A percentile compares a stretch with the other conserved stretches of the same genome.
Conservation (phyloP, 75 land plant species). For the Picea sitchensis region DNA sequence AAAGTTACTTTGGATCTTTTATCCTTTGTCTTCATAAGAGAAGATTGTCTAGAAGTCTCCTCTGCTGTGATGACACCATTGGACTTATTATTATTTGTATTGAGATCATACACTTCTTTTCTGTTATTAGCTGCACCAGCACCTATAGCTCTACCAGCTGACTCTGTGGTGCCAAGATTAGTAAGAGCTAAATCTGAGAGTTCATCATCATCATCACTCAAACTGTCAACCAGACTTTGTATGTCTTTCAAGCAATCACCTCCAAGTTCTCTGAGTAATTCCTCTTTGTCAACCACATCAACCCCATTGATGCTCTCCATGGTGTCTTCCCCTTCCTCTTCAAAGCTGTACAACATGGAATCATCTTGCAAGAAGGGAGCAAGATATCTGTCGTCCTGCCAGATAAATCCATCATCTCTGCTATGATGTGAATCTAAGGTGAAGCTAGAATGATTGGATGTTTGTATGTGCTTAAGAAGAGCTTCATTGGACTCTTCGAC, state of each 20-base stretch:
- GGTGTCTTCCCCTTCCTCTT: conserved; percentile 43
- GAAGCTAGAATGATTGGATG: background rate
- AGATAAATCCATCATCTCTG: conserved; percentile 22
- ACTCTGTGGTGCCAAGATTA: conserved; percentile 3
- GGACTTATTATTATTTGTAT: background rate
- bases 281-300: conserved; percentile 33
- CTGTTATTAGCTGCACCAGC: background rate
- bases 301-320: conserved; percentile 22
- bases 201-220: conserved; percentile 22
- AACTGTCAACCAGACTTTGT: conserved; percentile 17
- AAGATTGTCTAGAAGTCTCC: background rate
- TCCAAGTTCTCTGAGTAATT: conserved; percentile 20
- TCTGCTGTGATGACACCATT: conserved; percentile 6
- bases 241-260: conserved; percentile 1
- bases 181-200: background rate
- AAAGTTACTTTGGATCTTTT: conserved; percentile 39
- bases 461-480: conserved; percentile 48
- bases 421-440: background rate
- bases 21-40: conserved; percentile 19
- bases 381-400: conserved; percentile 75
- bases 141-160: background rate
- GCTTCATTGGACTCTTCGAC: conserved; percentile 34
- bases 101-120: background rate
- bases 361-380: conserved; percentile 76
- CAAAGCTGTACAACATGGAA: conserved; percentile 74